Base-by-base conservation (phyloP, 768 basidiomycete genomes). In the Termitomyces sp. region DNA sequence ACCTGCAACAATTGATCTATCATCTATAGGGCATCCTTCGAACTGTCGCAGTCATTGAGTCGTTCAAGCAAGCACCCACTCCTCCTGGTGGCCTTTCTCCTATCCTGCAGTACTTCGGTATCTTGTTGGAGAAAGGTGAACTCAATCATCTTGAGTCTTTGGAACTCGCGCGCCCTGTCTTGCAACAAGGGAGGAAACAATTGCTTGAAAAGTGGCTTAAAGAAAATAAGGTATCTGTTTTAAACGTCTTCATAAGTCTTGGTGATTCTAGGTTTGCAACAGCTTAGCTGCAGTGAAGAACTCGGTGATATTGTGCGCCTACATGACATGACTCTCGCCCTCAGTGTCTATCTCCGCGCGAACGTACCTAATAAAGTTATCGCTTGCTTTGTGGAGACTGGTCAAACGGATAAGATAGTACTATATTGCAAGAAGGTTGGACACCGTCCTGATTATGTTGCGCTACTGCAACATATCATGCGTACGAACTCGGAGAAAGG, bases 351-450 rank as follows among this genome's bases (percentile, higher is more conserved):
- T 69, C 86, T 99, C 26, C 87, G 97, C 54, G 97, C 97, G 54
- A 98, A 96, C 66, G 87, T 98, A 6, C 97, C 97, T 48, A 97
- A 94, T 81, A 99, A 98, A 77, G 96, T 98, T 68, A 87, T 98
- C 57, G 97, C 97, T 4, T 98, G 95, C 80, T 99, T 99, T 70
- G 97, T 96, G 5, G 97, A 99, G 77, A 94, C 94, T 0, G 97
- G 96, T 18, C 97, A 99, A 73, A 97, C 86, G 37, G 95, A 98
- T 73, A 99, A 99, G 81, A 99, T 99, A 59, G 83, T 98, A 18
- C 75, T 98, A 2, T 99, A 99, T 71, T 88, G 94, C 4, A 98
- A 98, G 84, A 97, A 98, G 70, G 96, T 98, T 58, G 88, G 86
- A 29, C 94, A 97, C 69, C 83, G 77, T 20, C 97, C 97, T 7